Conservation (phyloP, 768 basidiomycete species). For the Clitopilus hobsonii region DNA sequence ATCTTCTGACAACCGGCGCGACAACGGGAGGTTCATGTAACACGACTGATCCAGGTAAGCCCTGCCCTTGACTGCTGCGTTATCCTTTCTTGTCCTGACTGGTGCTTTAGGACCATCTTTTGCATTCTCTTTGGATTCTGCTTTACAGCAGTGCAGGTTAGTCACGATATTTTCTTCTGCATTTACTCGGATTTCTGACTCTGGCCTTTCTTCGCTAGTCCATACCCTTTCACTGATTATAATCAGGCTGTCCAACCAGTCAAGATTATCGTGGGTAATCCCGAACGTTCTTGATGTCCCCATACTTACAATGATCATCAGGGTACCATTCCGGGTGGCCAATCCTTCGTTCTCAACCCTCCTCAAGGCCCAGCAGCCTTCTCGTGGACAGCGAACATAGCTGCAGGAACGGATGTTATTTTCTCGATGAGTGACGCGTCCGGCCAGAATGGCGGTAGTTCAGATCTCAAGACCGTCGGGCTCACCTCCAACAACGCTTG, state of each 20-base stretch:
- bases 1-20: slow-evolving; percentile 41
- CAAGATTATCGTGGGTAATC: slow-evolving; percentile 41
- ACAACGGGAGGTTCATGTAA: slow-evolving; percentile 49
- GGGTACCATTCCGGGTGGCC: slow-evolving; percentile 64
- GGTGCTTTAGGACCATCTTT: slow-evolving; percentile 40
- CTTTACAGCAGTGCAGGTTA: slow-evolving; percentile 61
- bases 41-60: slow-evolving; percentile 37
- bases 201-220: slow-evolving; percentile 24
- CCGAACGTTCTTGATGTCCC: background rate
- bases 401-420: slow-evolving; percentile 52
- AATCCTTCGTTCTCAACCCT: slow-evolving; percentile 38
- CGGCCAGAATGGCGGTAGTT: slow-evolving; percentile 54
- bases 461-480: slow-evolving; percentile 45
- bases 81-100: too few species aligned
- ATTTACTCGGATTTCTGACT: background rate
- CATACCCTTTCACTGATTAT: slow-evolving; percentile 44
- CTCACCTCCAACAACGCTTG: slow-evolving; percentile 46
- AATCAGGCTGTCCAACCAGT: slow-evolving; percentile 44
- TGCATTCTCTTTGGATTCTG: slow-evolving; percentile 41
- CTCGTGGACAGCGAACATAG: slow-evolving; percentile 55
- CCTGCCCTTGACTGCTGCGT: too few species aligned
- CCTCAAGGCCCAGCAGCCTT: slow-evolving; percentile 33
- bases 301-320: slow-evolving; percentile 16
- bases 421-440: slow-evolving; percentile 51
- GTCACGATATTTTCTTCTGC: slow-evolving; percentile 12